Percentiles rank a stretch among this genome's conserved stretches.
These are phyloP conservation scores for Apiotrichum veenhuisii DNA, from an alignment of 1,284 basidiomycete species.

Conservation along the genomic window DNA sequence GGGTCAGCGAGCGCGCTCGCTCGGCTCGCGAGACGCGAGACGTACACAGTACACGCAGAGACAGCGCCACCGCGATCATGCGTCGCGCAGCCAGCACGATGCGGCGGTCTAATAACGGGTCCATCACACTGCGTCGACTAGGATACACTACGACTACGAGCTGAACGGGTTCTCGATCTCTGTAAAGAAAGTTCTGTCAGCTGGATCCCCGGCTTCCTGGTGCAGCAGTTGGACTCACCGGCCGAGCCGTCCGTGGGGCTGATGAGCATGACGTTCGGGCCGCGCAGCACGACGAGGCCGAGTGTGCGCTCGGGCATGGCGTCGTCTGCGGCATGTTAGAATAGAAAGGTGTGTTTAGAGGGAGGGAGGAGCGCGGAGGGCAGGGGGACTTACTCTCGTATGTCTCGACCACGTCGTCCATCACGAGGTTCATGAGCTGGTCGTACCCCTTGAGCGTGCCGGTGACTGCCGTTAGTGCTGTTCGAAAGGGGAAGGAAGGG, in stretches of 20 bases:
- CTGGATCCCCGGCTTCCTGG: not conserved
- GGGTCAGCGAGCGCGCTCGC: too few relatives aligned
- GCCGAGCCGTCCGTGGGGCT: constrained; percentile 90
- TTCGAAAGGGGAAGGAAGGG: not conserved
- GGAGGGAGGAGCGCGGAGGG: too few relatives aligned
- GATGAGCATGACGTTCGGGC: constrained; percentile 85
- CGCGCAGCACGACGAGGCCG: constrained; percentile 81
- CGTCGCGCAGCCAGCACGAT: too few relatives aligned
- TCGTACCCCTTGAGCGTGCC: constrained; percentile 94
- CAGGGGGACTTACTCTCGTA: constrained; percentile 50
- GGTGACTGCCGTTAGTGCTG: constrained; percentile 59
- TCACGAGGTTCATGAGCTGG: constrained; percentile 86
- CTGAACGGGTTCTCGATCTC: constrained; percentile 50
- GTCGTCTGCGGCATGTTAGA: constrained; percentile 57
- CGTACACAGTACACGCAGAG: too few relatives aligned
- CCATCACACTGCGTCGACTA: constrained; percentile 1
- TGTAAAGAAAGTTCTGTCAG: constrained; percentile 18
- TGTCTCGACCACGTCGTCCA: constrained; percentile 52
- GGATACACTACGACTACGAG: constrained; percentile 7
- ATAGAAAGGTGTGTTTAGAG: not conserved
- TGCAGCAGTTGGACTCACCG: constrained; percentile 29
- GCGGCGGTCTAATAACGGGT: not conserved
- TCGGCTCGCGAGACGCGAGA: too few relatives aligned
- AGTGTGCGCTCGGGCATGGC: constrained; percentile 61
- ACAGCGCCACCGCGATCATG: too few relatives aligned